Evolutionary conservation across 371 early-diverging fungal species (phyloP), one percentile per base, ranked within the genome.

Genomic region (Capillidium heterosporum): DNA sequence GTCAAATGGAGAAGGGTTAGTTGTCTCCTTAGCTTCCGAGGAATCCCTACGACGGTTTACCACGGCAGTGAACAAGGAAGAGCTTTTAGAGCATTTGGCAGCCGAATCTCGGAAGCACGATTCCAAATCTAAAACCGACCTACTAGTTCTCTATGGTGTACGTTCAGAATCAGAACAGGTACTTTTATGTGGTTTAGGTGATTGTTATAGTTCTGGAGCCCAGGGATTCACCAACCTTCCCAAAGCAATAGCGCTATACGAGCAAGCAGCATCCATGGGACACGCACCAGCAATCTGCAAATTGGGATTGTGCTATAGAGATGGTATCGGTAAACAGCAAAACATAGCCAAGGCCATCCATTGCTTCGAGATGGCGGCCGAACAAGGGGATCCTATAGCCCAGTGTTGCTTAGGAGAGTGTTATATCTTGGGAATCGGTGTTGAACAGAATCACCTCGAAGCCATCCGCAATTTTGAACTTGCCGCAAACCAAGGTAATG

Each of bases 341-440:
- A 67, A 85, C 60, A 67, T 71, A 32, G 54, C 57, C 5, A 57
- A 69, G 57, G 91, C 84, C 1, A 49, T 71, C 26, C 29, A 58
- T 57, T 73, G 64, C 65, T 74, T 60, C 54, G 50, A 40, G 23
- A 63, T 62, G 46, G 64, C 81, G 10, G 78, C 80, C 0, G 69
- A 60, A 3, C 66, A 69, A 40, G 73, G 83, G 56, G 74, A 84
- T 43, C 76, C 82, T 7, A 78, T 82, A 49, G 87, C 89, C 27
- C 81, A 85, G 68, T 75, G 90, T 44, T 85, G 85, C 48, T 70
- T 93, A 2, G 84, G 85, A 23, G 85, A 82, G 7, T 79, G 91
- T 73, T 86, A 91, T 64, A 89, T 82, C 35, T 63, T 67, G 32
- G 89, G 85, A 1, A 70, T 73, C 50, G 80, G 84, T 0, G 66